Base-by-base conservation (phyloP, 441 rosid genomes). In the Breynia disticha region DNA sequence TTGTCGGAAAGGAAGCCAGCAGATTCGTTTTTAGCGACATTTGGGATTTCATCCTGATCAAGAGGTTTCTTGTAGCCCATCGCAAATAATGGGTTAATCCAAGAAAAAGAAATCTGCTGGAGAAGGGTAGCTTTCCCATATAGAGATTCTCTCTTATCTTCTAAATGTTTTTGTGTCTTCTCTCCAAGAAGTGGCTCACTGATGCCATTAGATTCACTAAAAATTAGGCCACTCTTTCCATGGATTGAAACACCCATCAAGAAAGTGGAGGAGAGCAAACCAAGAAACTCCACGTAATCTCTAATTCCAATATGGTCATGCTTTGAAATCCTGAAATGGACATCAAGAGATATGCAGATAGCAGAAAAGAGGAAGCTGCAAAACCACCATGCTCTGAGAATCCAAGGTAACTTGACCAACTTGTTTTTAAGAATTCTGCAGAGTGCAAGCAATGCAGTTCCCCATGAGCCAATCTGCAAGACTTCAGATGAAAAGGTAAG, bases 51-150 rank as follows among this genome's bases (percentile, higher is more conserved):
- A 14, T 83, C 79, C 63, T 75, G 78, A 12, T 69, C 87, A 3
- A 93, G 87, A 46, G 96, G 77, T 67, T 77, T 86, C 79, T 81
- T 88, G 67, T 73, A 54, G 17, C 98, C 98, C 9, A 72, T 65
- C 16, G 85, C 73, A 68, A 93, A 88, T 62, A 88, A 60, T 4
- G 95, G 87, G 54, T 78, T 88, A 50, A 93, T 86, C 98, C 98
- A 93, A 39, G 97, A 86, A 69, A 93, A 93, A 45, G 95, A 84
- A 47, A 93, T 59, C 37, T 83, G 83, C 71, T 91, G 97, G 63
- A 73, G 66, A 65, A 91, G 70, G 19, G 77, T 82, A 32, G 98
- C 89, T 24, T 76, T 82, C 24, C 88, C 94, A 55, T 86, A 91
- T 4, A 64, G 82, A 56, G 91, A 79, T 37, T 65, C 78, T 60